Evolutionary conservation across 192 early-diverging fungal species (phyloP).

Genomic region (Mortierella antarctica): DNA sequence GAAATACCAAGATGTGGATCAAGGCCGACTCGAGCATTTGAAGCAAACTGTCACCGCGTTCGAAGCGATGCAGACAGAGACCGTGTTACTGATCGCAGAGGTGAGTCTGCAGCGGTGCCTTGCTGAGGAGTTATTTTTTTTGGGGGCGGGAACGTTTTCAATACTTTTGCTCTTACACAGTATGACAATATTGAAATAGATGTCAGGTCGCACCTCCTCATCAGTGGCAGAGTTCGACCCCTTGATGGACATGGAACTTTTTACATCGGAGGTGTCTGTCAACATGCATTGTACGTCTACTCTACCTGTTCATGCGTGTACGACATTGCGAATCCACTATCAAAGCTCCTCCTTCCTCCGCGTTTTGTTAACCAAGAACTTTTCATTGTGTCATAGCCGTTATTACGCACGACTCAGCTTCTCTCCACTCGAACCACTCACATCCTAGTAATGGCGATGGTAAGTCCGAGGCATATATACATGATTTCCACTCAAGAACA

Average conservation of each 20-base stretch:
- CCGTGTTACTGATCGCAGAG: conserved; percentile 35
- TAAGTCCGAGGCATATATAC: conserved; percentile 1
- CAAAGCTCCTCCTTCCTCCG: not conserved
- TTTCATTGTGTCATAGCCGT: conserved; percentile 14
- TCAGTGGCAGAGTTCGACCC: conserved; percentile 38
- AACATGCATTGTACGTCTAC: conserved; percentile 28
- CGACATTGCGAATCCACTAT: no score
- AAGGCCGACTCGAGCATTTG: conserved; percentile 42
- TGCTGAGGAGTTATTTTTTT: not conserved
- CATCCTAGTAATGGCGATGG: conserved; percentile 41
- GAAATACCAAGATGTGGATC: conserved; percentile 55
- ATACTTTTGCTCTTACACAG: not conserved
- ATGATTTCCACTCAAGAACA: no score
- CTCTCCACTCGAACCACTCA: conserved; percentile 11
- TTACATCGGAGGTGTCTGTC: conserved; percentile 24
- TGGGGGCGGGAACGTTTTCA: not conserved
- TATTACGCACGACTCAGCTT: conserved; percentile 15
- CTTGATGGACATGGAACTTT: conserved; percentile 37
- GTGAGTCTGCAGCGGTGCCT: not conserved
- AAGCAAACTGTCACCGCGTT: conserved; percentile 45
- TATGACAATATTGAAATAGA: conserved; percentile 6
- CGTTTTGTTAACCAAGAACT: not conserved
- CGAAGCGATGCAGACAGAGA: conserved; percentile 52
- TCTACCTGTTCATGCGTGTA: no score
- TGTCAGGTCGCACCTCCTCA: conserved; percentile 26